phyloP scores from a whole-genome alignment of 1,284 basidiomycete species.

The Ustilago tritici region DNA sequence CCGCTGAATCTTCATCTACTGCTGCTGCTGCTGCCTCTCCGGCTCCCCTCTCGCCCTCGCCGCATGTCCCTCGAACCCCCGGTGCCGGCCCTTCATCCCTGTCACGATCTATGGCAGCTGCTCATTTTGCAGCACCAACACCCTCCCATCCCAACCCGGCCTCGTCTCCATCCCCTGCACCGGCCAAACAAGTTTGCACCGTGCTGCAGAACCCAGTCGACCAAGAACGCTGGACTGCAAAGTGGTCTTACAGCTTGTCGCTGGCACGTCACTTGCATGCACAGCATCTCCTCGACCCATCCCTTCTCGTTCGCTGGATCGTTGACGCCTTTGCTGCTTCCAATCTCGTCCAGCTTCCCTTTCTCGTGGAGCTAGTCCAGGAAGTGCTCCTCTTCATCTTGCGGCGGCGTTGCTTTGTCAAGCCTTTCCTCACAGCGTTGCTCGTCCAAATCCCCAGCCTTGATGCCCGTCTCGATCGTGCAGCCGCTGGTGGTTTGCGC shows the following conservation, averaged over 20 bases:
- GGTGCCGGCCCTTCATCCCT: slow-evolving; percentile 16
- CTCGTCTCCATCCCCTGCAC: slow-evolving; percentile 19
- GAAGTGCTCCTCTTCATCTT: slow-evolving; percentile 41
- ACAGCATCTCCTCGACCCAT: slow-evolving; percentile 84
- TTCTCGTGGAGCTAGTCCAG: slow-evolving; percentile 46
- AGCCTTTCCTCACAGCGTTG: slow-evolving; percentile 35
- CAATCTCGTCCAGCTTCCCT: slow-evolving; percentile 49
- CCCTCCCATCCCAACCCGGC: slow-evolving; percentile 19
- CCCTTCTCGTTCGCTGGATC: slow-evolving; percentile 84
- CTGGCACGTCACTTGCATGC: slow-evolving; percentile 80
- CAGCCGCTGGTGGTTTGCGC: slow-evolving; percentile 26
- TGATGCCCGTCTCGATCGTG: slow-evolving; percentile 28
- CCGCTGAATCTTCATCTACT: slow-evolving; percentile 34
- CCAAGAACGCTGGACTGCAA: slow-evolving; percentile 81
- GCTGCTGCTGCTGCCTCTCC: slow-evolving; percentile 46
- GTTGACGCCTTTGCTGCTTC: slow-evolving; percentile 77
- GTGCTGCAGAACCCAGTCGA: slow-evolving; percentile 73
- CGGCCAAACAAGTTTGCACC: slow-evolving; percentile 27
- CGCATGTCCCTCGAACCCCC: slow-evolving; percentile 27
- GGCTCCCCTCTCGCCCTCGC: slow-evolving; percentile 33
- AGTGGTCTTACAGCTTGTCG: slow-evolving; percentile 79
- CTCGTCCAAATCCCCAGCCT: slow-evolving; percentile 27
- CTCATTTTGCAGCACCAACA: slow-evolving; percentile 30
- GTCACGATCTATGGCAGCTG: slow-evolving; percentile 27
- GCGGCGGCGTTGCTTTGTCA: slow-evolving; percentile 35